Base-by-base conservation (phyloP, 2,329 filamentous ascomycete species). In the Fusarium begoniae region DNA sequence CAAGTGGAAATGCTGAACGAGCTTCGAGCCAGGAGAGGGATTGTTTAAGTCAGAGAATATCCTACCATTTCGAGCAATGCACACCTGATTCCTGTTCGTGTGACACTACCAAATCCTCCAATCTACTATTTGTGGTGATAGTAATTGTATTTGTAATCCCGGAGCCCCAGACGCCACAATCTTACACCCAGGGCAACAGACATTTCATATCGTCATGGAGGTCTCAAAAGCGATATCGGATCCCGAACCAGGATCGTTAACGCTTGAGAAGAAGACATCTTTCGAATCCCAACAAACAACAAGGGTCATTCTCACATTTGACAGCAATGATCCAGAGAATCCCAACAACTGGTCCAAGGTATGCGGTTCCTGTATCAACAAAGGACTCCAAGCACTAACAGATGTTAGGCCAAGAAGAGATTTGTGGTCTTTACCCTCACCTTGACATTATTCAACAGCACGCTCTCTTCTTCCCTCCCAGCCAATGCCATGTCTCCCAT, bases 301-400 rank as follows among this genome's bases (percentile, higher is more conserved):
- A 3, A 69, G 40, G n/a, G 35, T 28, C 6, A 56, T 69, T 9
- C 2, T 69, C 26, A 63, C n/a, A 2, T 63, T 69, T 5, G 17
- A 50, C 1, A 41, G 2, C 1, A 20, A 69, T 26, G 66, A 69
- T 6, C 43, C 50, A 24, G 65, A 51, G 4, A 69, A 51, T 6
- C 66, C 66, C 2, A 63, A 69, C 26, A 69, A 69, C 8, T 69
- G 66, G 66, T 56, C 64, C 5, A 45, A 24, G 43, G 66, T 56
- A 63, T 17, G 18, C 5, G 6, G 8, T 9, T 5, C 24, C 10
- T 14, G 1, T 18, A 37, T 15, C 6, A 35, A 17, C 3, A 35
- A 12, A 11, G 12, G 20, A 14, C 1, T 1, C 3, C 15, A 12
- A 17, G 5, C 6, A 62, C 43, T 69, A 17, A 69, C 38, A 20